These are phyloP conservation scores for Ascosphaera apis DNA, from an alignment of 2,329 filamentous ascomycete species.

Conservation along the genomic window DNA sequence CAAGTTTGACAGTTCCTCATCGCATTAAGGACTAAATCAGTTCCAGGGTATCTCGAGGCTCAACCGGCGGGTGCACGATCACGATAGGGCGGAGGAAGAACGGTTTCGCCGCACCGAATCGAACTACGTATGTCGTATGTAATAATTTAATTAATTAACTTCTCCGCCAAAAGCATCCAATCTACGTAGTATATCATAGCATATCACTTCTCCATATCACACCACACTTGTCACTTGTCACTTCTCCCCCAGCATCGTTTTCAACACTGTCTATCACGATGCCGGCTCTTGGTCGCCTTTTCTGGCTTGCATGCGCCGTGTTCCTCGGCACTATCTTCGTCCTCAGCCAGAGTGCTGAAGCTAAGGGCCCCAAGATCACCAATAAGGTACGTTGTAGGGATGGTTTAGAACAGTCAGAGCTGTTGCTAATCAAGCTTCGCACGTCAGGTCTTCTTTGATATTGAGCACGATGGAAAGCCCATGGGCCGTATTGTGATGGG, in stretches of 20 bases:
- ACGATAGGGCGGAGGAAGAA: no score
- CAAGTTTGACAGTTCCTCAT: no score
- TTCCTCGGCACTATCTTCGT: constrained; percentile 51
- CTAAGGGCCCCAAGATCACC: constrained; percentile 87
- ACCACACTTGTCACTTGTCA: no score
- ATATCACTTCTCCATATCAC: no score
- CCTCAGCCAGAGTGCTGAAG: constrained; percentile 51
- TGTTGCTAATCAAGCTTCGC: not conserved
- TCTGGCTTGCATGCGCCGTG: constrained; percentile 50
- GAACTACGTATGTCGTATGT: no score
- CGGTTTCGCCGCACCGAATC: no score
- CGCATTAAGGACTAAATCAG: no score
- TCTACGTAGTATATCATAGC: no score
- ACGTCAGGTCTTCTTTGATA: constrained; percentile 39
- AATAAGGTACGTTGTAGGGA: constrained; percentile 40
- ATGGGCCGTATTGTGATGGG: constrained; percentile 39
- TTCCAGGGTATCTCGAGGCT: no score
- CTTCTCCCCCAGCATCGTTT: no score
- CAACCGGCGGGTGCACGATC: no score
- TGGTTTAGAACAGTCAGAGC: not conserved
- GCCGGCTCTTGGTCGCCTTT: constrained; percentile 37
- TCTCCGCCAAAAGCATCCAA: no score
- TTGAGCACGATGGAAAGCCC: constrained; percentile 37
- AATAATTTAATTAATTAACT: constrained; percentile 3
- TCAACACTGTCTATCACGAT: constrained; percentile 25